Evolutionary conservation across 208 protist genomes (phyloP).

Genomic region (Acanthamoeba castellanii): DNA sequence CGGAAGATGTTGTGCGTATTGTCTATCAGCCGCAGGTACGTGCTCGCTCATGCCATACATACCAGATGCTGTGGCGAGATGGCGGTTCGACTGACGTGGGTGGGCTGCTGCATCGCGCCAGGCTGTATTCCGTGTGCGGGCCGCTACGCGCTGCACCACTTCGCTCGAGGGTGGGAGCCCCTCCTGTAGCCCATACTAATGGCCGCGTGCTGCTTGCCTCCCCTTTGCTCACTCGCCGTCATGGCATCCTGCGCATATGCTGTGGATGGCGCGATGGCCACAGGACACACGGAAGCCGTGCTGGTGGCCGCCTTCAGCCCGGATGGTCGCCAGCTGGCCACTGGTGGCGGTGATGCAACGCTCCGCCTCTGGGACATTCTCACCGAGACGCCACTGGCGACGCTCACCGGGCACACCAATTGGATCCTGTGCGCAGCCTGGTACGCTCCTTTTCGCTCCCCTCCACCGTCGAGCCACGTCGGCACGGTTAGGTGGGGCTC

Average conservation of each 20-base stretch:
- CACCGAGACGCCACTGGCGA: conserved; percentile 95
- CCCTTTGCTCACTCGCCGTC: neutral
- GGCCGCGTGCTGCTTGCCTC: neutral
- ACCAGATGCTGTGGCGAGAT: conserved; percentile 92
- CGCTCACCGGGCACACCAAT: conserved; percentile 89
- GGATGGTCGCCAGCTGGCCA: conserved; percentile 95
- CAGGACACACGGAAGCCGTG: conserved; percentile 87
- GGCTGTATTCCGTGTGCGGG: conserved; percentile 96
- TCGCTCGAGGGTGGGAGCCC: conserved; percentile 22
- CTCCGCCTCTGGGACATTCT: conserved; percentile 98
- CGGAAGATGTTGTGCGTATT: conserved; percentile 79
- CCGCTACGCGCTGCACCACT: conserved; percentile 91
- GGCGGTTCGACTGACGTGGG: no score
- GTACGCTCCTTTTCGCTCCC: no score
- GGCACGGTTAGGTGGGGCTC: no score
- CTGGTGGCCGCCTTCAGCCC: conserved; percentile 95
- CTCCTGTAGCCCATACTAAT: no score
- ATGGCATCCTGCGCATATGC: no score
- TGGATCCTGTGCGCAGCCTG: conserved; percentile 51
- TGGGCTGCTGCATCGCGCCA: conserved; percentile 84
- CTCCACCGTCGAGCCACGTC: no score
- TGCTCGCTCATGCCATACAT: no score
- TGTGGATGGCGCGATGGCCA: no score
- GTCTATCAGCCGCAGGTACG: conserved; percentile 78
- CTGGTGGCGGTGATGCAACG: conserved; percentile 96